phyloP scores from a whole-genome alignment of 2,329 filamentous ascomycete genomes.

The Trichoderma sp. region DNA sequence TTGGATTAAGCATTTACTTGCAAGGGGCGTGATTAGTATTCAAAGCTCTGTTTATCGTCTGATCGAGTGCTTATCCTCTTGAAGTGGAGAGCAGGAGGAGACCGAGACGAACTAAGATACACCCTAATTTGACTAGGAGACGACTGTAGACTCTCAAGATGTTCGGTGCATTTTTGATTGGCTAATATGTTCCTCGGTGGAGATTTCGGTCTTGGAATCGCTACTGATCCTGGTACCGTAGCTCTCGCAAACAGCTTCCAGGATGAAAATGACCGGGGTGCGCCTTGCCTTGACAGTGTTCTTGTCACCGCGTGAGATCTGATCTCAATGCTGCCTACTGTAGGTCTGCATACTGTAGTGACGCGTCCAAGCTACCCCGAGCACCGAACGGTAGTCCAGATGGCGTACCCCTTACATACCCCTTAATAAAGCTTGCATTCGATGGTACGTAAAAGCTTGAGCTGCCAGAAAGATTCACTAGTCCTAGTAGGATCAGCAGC shows the following conservation, averaged over 20 bases:
- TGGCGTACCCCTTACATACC: background rate
- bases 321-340: background rate
- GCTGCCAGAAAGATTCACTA: background rate
- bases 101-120: background rate
- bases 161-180: constrained; percentile 5
- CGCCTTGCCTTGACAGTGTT: background rate
- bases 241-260: background rate
- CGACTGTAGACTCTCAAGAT: background rate
- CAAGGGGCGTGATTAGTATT: background rate
- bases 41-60: background rate
- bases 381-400: background rate
- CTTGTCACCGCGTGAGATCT: background rate
- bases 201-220: background rate
- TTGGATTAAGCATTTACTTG: background rate
- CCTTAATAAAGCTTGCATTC: constrained; percentile 8
- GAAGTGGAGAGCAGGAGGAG: background rate
- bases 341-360: background rate
- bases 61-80: background rate
- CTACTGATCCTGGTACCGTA: background rate
- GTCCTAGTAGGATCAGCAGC: background rate
- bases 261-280: background rate
- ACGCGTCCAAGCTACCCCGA: background rate
- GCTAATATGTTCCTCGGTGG: background rate
- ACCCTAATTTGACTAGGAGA: background rate
- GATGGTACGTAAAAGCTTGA: background rate